These are phyloP conservation scores for Salvia splendens DNA, from an alignment of 257 asterid genomes.

Conservation along the genomic window DNA sequence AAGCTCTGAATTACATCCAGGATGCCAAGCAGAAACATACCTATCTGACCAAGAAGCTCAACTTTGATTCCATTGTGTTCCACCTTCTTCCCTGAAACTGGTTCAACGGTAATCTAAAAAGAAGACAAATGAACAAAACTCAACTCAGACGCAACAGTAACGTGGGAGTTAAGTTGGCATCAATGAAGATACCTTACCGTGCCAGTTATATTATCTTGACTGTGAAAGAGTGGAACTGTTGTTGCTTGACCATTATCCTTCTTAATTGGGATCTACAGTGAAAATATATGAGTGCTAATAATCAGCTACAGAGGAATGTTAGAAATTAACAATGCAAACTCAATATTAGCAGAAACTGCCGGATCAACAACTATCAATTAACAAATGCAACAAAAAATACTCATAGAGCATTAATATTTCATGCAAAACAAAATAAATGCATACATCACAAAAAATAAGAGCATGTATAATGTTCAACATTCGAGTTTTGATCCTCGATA, in stretches of 20 bases:
- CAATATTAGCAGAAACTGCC: neutral
- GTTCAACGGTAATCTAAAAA: constrained; percentile 82
- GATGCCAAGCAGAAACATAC: constrained; percentile 46
- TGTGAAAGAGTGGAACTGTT: constrained; percentile 61
- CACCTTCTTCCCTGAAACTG: constrained; percentile 94
- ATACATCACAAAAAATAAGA: neutral
- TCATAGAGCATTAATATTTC: neutral
- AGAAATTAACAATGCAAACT: constrained; percentile 18
- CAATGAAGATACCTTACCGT: constrained; percentile 38
- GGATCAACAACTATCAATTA: constrained; percentile 10
- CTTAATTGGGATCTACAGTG: constrained; percentile 52
- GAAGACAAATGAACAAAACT: constrained; percentile 10
- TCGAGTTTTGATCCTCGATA: constrained; percentile 9
- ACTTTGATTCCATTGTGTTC: constrained; percentile 97
- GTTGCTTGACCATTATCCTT: constrained; percentile 63
- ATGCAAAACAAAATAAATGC: neutral
- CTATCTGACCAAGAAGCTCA: constrained; percentile 99
- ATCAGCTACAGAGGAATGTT: neutral
- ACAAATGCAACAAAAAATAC: constrained; percentile 3
- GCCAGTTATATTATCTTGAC: constrained; percentile 61
- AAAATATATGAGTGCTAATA: constrained; percentile 8
- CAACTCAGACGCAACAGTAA: constrained; percentile 12
- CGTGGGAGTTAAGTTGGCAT: constrained; percentile 5
- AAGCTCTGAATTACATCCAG: constrained; percentile 21
- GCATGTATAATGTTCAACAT: neutral